phyloP scores from a whole-genome alignment of 1,139 yeast species.

The Kodamaea sp. region DNA sequence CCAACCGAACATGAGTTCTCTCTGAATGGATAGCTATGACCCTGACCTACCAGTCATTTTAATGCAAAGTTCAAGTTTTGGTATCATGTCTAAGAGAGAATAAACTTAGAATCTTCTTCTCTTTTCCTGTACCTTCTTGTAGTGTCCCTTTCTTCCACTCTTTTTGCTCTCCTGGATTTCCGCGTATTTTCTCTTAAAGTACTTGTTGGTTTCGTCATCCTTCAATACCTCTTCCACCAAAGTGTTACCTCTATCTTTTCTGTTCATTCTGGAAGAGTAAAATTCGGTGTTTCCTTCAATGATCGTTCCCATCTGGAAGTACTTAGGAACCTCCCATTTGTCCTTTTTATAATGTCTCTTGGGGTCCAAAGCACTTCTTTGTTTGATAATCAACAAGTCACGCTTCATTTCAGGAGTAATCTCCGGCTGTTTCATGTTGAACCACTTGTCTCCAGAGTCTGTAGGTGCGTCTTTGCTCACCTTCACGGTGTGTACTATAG shows the following conservation, averaged over 20 bases:
- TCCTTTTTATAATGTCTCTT: constrained; percentile 93
- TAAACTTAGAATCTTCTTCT: constrained; percentile 53
- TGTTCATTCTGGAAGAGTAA: constrained; percentile 67
- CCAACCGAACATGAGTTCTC: no score
- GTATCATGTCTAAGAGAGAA: no score
- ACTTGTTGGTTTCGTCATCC: constrained; percentile 67
- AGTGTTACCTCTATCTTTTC: constrained; percentile 73
- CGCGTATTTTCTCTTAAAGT: constrained; percentile 80
- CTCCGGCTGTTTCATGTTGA: constrained; percentile 78
- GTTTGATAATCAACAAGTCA: constrained; percentile 75
- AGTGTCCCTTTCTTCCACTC: constrained; percentile 75
- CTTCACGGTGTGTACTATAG: constrained; percentile 33
- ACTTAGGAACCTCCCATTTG: constrained; percentile 77
- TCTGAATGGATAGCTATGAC: no score
- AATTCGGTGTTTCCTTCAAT: constrained; percentile 81
- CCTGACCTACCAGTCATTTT: no score
- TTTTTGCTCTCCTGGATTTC: constrained; percentile 75
- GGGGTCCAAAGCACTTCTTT: constrained; percentile 91
- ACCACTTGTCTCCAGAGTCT: constrained; percentile 70
- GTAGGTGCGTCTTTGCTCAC: constrained; percentile 16
- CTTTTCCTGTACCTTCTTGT: constrained; percentile 64
- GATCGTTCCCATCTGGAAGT: constrained; percentile 86
- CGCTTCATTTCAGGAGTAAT: constrained; percentile 72
- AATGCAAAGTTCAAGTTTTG: no score
- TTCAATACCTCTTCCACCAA: constrained; percentile 81